These are phyloP conservation scores for Meyerozyma carpophila DNA, from an alignment of 1,139 yeast species.

Conservation along the genomic window DNA sequence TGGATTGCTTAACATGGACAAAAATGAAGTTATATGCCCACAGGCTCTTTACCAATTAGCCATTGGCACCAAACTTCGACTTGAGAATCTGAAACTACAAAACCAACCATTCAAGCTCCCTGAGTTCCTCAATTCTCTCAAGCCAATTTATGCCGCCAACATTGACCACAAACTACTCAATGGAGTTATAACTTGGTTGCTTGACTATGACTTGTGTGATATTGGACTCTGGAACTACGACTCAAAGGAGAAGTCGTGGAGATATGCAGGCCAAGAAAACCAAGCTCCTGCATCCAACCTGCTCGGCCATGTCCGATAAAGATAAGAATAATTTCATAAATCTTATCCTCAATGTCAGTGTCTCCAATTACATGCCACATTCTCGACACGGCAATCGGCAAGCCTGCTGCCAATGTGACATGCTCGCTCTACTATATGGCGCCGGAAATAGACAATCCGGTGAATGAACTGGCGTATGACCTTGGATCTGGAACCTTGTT, in stretches of 20 bases:
- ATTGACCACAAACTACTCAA: background rate
- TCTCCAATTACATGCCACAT: slow-evolving; percentile 82
- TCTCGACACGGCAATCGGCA: slow-evolving; percentile 77
- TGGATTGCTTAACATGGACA: background rate
- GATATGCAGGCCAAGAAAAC: background rate
- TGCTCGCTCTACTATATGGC: slow-evolving; percentile 49
- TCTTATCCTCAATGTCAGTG: slow-evolving; percentile 18
- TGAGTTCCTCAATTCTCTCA: background rate
- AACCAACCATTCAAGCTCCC: background rate
- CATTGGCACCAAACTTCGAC: background rate
- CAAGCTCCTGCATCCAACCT: background rate
- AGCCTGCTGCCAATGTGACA: slow-evolving; percentile 66
- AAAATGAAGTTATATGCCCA: background rate
- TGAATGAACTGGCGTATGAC: slow-evolving; percentile 23
- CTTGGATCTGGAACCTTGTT: slow-evolving; percentile 32
- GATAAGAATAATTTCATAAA: background rate
- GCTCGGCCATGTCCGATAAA: slow-evolving; percentile 1
- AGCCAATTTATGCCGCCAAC: background rate
- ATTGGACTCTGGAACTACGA: background rate
- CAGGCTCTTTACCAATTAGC: background rate
- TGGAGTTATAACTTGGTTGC: background rate
- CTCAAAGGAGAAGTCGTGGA: background rate
- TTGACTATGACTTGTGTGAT: background rate
- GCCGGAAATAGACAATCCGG: slow-evolving; percentile 19
- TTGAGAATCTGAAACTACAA: background rate